Evolutionary conservation across 129 eudicot species (phyloP).

Genomic region (Erigeron canadensis): DNA sequence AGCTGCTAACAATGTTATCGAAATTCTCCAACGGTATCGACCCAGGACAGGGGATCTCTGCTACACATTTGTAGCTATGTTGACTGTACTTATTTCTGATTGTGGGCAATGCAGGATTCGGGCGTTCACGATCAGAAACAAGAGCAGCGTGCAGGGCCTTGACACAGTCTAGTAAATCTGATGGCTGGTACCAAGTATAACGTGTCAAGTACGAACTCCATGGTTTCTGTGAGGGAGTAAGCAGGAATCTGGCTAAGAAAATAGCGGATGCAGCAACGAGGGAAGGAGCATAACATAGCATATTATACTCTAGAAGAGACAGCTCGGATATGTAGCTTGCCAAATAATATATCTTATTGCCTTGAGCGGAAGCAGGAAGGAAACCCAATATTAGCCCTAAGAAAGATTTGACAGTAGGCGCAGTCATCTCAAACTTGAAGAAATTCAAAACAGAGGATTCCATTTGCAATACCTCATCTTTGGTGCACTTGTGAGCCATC

Average conservation of each 20-base stretch:
- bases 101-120: slow-evolving; percentile 68
- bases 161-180: slow-evolving; percentile 71
- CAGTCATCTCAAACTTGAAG: slow-evolving; percentile 89
- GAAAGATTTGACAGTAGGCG: slow-evolving; percentile 85
- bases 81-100: slow-evolving; percentile 92
- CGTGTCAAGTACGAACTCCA: slow-evolving; percentile 82
- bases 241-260: slow-evolving; percentile 71
- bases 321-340: slow-evolving; percentile 83
- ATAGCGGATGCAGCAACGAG: slow-evolving; percentile 84
- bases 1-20: slow-evolving; percentile 44
- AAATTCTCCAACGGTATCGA: slow-evolving; percentile 76
- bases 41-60: slow-evolving; percentile 80
- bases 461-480: slow-evolving; percentile 96
- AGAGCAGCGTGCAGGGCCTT: slow-evolving; percentile 70
- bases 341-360: slow-evolving; percentile 87
- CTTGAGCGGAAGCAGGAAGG: no score
- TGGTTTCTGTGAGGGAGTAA: slow-evolving; percentile 66
- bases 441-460: slow-evolving; percentile 79
- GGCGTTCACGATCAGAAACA: slow-evolving; percentile 48
- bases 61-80: slow-evolving; percentile 94
- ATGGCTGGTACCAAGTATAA: slow-evolving; percentile 76
- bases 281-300: slow-evolving; percentile 79
- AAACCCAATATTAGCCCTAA: slow-evolving; percentile 83
- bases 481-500: slow-evolving; percentile 75
- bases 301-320: slow-evolving; percentile 78